These are phyloP conservation scores for Fraxinus sp. DNA, from an alignment of 305 asterid genomes.

Conservation along the genomic window DNA sequence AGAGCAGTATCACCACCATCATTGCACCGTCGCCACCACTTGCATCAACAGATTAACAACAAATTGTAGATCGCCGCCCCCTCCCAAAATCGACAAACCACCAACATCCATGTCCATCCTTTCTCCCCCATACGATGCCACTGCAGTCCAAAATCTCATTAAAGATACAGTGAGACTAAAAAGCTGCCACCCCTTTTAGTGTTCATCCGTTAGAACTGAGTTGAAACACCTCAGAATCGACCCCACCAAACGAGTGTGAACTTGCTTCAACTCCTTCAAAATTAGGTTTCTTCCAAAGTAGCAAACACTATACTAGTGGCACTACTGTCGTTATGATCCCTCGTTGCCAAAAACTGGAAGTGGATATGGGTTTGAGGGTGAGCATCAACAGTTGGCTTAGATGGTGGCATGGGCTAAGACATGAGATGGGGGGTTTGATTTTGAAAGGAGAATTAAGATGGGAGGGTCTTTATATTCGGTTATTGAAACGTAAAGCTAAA, in stretches of 20 bases:
- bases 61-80: not conserved
- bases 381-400: not conserved
- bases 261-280: not conserved
- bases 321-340: not conserved
- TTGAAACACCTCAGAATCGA: not conserved
- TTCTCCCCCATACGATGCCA: not conserved
- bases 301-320: not conserved
- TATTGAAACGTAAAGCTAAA: not conserved
- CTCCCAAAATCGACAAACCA: not conserved
- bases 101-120: not conserved
- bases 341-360: not conserved
- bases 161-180: too few relatives aligned
- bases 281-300: not conserved
- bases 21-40: not conserved
- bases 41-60: not conserved
- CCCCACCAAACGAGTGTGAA: not conserved
- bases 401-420: not conserved
- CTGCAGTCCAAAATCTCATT: not conserved
- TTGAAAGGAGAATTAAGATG: not conserved
- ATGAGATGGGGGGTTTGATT: not conserved
- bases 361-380: not conserved
- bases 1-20: not conserved
- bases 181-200: not conserved
- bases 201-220: not conserved
- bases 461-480: not conserved